These are phyloP conservation scores for Citrus cavaleriei DNA, from an alignment of 345 rosid genomes.

Conservation along the genomic window DNA sequence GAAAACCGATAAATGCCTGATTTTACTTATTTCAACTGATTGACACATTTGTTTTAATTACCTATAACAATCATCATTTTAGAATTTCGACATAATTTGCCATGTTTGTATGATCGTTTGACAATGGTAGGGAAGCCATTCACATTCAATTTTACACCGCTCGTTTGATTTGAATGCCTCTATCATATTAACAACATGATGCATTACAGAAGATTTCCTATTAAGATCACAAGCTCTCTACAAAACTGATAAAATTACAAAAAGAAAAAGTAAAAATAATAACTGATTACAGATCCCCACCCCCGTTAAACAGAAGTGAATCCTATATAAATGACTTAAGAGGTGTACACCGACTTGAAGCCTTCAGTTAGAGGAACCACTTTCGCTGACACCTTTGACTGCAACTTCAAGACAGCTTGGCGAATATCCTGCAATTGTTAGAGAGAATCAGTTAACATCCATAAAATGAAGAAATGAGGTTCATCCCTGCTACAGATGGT, in stretches of 20 bases:
- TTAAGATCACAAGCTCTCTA: background rate
- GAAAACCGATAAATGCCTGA: background rate
- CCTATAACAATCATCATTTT: background rate
- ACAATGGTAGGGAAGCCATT: background rate
- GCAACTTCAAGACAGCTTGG: slow-evolving; percentile 67
- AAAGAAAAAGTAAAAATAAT: background rate
- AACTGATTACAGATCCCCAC: background rate
- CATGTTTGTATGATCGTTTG: no score
- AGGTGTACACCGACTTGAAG: slow-evolving; percentile 66
- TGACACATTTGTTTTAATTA: background rate
- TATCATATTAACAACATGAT: background rate
- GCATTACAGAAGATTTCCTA: background rate
- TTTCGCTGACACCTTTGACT: slow-evolving; percentile 74
- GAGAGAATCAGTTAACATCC: background rate
- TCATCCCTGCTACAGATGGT: background rate
- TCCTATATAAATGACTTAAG: slow-evolving; percentile 20
- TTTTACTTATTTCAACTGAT: background rate
- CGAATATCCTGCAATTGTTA: slow-evolving; percentile 68
- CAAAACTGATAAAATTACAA: background rate
- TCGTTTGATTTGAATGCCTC: background rate
- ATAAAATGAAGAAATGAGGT: background rate
- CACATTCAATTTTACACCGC: background rate
- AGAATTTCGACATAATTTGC: no score
- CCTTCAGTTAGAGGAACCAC: slow-evolving; percentile 92
- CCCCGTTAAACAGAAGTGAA: background rate